phyloP scores from a whole-genome alignment of 208 protist species.

The Trypanosoma platydactyli region DNA sequence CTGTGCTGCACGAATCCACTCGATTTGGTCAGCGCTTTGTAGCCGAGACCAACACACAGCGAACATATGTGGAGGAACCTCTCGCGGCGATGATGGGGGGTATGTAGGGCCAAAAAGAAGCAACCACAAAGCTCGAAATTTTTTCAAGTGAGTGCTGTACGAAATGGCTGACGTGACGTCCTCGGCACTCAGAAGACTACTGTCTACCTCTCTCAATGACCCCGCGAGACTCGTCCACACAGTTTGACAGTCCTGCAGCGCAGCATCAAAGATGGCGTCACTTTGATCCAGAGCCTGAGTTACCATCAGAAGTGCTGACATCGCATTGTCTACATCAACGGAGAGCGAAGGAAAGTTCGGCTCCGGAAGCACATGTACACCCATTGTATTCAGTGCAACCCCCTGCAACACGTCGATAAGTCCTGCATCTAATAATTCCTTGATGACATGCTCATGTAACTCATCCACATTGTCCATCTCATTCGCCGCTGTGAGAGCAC shows the following conservation, averaged over 20 bases:
- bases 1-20: slow-evolving; percentile 49
- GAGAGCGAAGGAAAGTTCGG: slow-evolving; percentile 6
- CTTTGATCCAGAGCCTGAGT: slow-evolving; percentile 1
- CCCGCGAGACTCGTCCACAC: slow-evolving; percentile 11
- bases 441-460: slow-evolving; percentile 14
- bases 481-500: neutral
- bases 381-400: slow-evolving; percentile 15
- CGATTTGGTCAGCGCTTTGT: slow-evolving; percentile 32
- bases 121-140: slow-evolving; percentile 62
- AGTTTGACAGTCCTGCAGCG: slow-evolving; percentile 7
- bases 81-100: slow-evolving; percentile 1
- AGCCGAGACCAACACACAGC: slow-evolving; percentile 62
- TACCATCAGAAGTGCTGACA: slow-evolving; percentile 20
- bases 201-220: neutral
- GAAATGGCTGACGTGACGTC: slow-evolving; percentile 24
- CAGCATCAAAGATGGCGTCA: slow-evolving; percentile 17
- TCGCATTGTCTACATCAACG: slow-evolving; percentile 11
- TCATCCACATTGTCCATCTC: slow-evolving; percentile 8
- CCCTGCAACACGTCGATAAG: slow-evolving; percentile 6
- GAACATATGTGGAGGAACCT: slow-evolving; percentile 61
- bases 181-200: slow-evolving; percentile 11
- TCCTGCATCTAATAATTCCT: slow-evolving; percentile 6
- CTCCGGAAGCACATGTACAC: neutral
- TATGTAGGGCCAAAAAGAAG: slow-evolving; percentile 62
- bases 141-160: slow-evolving; percentile 49